These are phyloP conservation scores for Exophiala viscosa DNA, from an alignment of 2,329 filamentous ascomycete genomes.

Conservation along the genomic window DNA sequence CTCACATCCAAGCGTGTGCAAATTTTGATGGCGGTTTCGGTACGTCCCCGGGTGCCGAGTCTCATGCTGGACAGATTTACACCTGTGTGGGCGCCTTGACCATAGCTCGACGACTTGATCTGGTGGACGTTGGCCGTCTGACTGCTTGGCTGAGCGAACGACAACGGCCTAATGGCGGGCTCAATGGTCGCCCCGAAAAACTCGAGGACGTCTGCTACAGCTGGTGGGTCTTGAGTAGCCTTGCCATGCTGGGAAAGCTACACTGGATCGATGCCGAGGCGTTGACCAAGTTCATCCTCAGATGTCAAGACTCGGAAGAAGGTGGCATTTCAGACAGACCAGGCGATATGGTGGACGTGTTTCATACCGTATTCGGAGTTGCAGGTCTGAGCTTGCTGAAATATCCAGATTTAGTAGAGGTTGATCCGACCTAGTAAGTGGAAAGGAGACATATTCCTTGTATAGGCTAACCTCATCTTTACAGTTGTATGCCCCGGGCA, in stretches of 20 bases:
- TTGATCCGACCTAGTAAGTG: constrained; percentile 81
- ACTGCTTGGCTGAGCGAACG: constrained; percentile 90
- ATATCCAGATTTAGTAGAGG: constrained; percentile 69
- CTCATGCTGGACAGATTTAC: constrained; percentile 92
- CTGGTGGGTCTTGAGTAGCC: constrained; percentile 94
- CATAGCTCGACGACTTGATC: constrained; percentile 76
- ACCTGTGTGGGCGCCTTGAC: constrained; percentile 84
- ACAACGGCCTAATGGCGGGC: constrained; percentile 77
- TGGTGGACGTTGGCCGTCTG: constrained; percentile 76
- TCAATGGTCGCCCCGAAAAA: constrained; percentile 95
- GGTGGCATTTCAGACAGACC: constrained; percentile 89
- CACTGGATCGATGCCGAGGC: constrained; percentile 91
- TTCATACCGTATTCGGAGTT: constrained; percentile 87
- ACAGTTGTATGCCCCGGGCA: constrained; percentile 67
- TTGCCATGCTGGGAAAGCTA: constrained; percentile 80
- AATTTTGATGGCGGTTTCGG: constrained; percentile 97
- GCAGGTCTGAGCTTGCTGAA: constrained; percentile 81
- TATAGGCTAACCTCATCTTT: constrained; percentile 22
- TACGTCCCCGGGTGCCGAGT: constrained; percentile 82
- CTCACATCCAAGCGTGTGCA: constrained; percentile 73
- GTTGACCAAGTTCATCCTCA: constrained; percentile 75
- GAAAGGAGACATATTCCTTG: not conserved
- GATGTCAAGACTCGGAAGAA: constrained; percentile 77
- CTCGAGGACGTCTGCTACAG: constrained; percentile 96
- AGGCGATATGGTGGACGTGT: constrained; percentile 94